Percentiles rank a stretch among this genome's conserved stretches.
Evolutionary conservation across 306 rosid genomes (phyloP).

Genomic region (Abrus pulchellus): DNA sequence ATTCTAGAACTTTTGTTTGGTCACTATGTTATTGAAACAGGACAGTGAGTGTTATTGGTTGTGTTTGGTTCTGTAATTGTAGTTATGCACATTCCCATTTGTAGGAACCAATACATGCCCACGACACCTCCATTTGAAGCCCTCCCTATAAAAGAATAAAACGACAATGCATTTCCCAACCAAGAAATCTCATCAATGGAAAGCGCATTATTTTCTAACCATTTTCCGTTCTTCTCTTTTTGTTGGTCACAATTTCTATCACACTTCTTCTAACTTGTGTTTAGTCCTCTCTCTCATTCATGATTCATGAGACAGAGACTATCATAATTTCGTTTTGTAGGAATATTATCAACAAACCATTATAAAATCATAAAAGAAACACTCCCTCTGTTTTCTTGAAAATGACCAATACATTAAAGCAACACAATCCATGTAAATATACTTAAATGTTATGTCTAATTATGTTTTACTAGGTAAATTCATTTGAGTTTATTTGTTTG

Average conservation of each 20-base stretch:
- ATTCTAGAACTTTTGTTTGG: constrained; percentile 37
- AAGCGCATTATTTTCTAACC: not conserved
- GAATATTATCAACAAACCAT: too few species aligned
- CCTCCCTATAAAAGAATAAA: constrained; percentile 16
- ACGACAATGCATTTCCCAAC: constrained; percentile 44
- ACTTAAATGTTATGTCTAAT: too few species aligned
- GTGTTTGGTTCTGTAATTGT: constrained; percentile 13
- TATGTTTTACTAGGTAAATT: too few species aligned
- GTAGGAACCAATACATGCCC: constrained; percentile 4
- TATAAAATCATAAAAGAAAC: too few species aligned
- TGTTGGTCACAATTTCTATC: not conserved
- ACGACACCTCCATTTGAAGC: constrained; percentile 2
- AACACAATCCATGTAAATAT: too few species aligned
- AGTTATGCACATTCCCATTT: constrained; percentile 3
- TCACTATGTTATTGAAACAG: constrained; percentile 1
- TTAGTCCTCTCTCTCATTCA: too few species aligned
- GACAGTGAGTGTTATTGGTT: not conserved
- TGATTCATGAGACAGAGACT: too few species aligned
- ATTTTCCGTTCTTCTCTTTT: not conserved
- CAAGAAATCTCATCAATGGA: constrained; percentile 25
- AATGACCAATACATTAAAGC: too few species aligned
- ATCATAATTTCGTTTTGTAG: too few species aligned
- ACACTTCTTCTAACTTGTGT: too few species aligned
- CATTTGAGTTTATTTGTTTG: too few species aligned
- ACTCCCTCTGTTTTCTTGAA: too few species aligned